Conservation (phyloP, 2,329 filamentous ascomycete genomes). For the Cladosporium austrohemisphaericum region DNA sequence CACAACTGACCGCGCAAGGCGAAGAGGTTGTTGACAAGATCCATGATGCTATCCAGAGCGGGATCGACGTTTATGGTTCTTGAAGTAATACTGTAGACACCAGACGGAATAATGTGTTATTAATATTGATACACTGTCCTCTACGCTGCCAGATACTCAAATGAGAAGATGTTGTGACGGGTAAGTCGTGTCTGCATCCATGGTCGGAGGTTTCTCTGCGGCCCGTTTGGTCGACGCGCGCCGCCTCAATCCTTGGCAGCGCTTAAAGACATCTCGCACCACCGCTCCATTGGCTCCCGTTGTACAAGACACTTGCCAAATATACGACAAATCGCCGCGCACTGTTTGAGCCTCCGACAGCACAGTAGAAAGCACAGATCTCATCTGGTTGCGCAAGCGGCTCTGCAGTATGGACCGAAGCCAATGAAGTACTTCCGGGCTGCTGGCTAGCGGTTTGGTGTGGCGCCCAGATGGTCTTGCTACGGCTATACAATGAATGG, state of each 20-base stretch:
- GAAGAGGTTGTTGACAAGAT: slow-evolving; percentile 17
- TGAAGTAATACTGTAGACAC: no score
- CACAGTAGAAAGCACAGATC: slow-evolving; percentile 4
- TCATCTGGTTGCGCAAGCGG: slow-evolving; percentile 11
- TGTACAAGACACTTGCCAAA: slow-evolving; percentile 3
- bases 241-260: slow-evolving; percentile 4
- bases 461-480: slow-evolving; percentile 5
- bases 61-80: slow-evolving; percentile 19
- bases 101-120: no score
- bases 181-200: no score
- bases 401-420: slow-evolving; percentile 12
- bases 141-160: no score
- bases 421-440: slow-evolving; percentile 4
- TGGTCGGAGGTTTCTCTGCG: no score
- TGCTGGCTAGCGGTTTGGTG: slow-evolving; percentile 4
- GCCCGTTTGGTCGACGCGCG: no score
- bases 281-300: slow-evolving; percentile 5
- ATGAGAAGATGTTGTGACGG: no score
- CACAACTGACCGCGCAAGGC: slow-evolving; percentile 6
- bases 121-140: no score
- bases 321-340: slow-evolving; percentile 1
- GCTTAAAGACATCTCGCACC: slow-evolving; percentile 2
- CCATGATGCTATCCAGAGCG: slow-evolving; percentile 19
- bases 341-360: slow-evolving; percentile 3
- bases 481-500: slow-evolving; percentile 9